Base-by-base conservation (phyloP, 805 yeast species). In the Monosporozyma servazzii region DNA sequence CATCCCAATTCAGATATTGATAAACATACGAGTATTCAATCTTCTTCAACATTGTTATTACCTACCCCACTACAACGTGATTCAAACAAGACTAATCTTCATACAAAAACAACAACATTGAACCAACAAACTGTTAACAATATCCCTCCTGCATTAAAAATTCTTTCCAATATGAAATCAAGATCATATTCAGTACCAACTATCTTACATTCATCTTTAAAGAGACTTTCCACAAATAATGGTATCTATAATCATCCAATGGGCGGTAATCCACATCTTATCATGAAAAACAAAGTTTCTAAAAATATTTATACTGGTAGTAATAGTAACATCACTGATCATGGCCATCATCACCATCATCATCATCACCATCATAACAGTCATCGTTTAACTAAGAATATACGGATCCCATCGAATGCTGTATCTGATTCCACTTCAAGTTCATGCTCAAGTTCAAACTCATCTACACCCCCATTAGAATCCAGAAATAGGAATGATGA, bases 151-250 rank as follows among this genome's bases (percentile, higher is more conserved):
- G 37, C 44, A 40, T 21, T 48, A 30, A 39, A 33, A 10, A 29
- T 56, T 3, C 36, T 53, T 29, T 53, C 55, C 18, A 61, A 51
- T 48, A 55, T 54, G 10, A 62, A 58, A 54, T 54, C 57, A 36
- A 58, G 70, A 49, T 66, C 70, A n/a, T 63, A 63, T 49, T 66
- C 70, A 10, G 65, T 66, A 8, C 70, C 70, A 17, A 62, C 66
- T 8, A 65, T 65, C 21, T 50, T 64, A 49, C 70, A 65, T 58
- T 66, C 70, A 5, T 65, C 70, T 3, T 51, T 65, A 17, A 58
- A 62, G 47, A 60, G 61, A 48, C 47, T 61, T 36, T 50, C 65
- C 4, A 46, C 62, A n/a, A 51, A 42, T 42, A 54, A 47, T 45
- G 45, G 29, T 4, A 43, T 10, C 31, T 47, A 40, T 30, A 43